Conservation (phyloP, 495 filamentous ascomycete genomes). For the Daldinia bambusicola region DNA sequence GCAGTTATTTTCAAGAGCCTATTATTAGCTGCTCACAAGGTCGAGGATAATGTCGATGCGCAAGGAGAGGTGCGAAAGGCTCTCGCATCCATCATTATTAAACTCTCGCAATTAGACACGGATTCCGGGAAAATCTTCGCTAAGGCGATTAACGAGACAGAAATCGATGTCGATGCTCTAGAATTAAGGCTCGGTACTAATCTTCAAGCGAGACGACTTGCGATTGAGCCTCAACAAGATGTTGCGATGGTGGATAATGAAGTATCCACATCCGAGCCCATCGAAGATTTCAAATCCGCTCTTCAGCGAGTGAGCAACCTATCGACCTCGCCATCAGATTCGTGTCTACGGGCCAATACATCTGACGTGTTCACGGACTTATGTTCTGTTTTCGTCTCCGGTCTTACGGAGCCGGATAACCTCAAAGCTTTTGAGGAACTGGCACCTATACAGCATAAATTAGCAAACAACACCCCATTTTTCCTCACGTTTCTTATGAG, state of each 20-base stretch:
- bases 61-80: constrained; percentile 67
- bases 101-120: constrained; percentile 64
- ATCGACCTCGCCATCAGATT: constrained; percentile 55
- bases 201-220: constrained; percentile 59
- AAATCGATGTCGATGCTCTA: constrained; percentile 72
- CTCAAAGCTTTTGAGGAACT: constrained; percentile 67
- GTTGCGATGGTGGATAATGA: constrained; percentile 62
- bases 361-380: constrained; percentile 64
- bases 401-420: constrained; percentile 59
- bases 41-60: constrained; percentile 57
- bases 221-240: constrained; percentile 57
- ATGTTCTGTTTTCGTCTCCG: constrained; percentile 70
- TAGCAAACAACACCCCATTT: constrained; percentile 67
- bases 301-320: constrained; percentile 45
- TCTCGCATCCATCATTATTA: constrained; percentile 70
- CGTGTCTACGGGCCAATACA: constrained; percentile 59
- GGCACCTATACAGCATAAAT: constrained; percentile 65
- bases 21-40: constrained; percentile 64
- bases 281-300: constrained; percentile 41
- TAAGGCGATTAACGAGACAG: constrained; percentile 66
- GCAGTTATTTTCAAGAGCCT: constrained; percentile 70
- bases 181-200: constrained; percentile 76
- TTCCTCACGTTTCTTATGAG: constrained; percentile 80
- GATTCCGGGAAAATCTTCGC: constrained; percentile 68
- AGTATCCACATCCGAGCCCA: constrained; percentile 18